Evolutionary conservation across 2,329 filamentous ascomycete genomes (phyloP), one percentile per base, ranked within the genome.

Genomic region (Neonectria magnoliae): DNA sequence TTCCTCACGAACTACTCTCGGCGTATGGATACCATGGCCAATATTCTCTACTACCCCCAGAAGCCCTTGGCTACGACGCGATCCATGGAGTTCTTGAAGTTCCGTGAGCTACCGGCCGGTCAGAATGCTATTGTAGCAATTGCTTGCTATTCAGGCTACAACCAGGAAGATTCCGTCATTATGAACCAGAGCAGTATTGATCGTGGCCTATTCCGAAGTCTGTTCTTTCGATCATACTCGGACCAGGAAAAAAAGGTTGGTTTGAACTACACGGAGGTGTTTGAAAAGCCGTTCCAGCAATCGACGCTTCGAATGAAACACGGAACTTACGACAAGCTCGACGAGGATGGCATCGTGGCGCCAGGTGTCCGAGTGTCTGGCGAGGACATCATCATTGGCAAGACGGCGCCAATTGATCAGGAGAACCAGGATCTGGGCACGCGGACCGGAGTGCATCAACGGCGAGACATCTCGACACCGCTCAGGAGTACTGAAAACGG

Each of bases 161-260:
- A 99, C 81, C 97, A 99, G 79, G 96, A 99, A 93, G 96, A 99
- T 89, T 99, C 96, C 71, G 95, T 99, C 71, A 97, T 99, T 75
- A 98, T 99, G 96, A 99, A 99, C 80, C 96, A 99, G 83, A 98
- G 94, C 82, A 97, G 94, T 80, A 98, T 99, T 75, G 96, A 99
- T 80, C 92, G 96, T 76, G 96, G 96, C 68, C 86, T 99, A 5
- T 99, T 99, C 90, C 89, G 97, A 76, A 98, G 94, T 87, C 82
- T 99, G 59, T 99, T 98, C 85, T 99, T 97, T 88, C 91, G 97
- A 72, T 94, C 95, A 11, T 99, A 99, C 81, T 97, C 94, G 33
- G 96, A 99, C 76, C 93, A 94, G 70, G 96, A 99, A 82, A 98
- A 98, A 86, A 91, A 93, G 70, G 91, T 99, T 31, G 96, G 96